These are phyloP conservation scores for Blakeslea trispora DNA, from an alignment of 371 early-diverging fungal species.

Conservation along the genomic window DNA sequence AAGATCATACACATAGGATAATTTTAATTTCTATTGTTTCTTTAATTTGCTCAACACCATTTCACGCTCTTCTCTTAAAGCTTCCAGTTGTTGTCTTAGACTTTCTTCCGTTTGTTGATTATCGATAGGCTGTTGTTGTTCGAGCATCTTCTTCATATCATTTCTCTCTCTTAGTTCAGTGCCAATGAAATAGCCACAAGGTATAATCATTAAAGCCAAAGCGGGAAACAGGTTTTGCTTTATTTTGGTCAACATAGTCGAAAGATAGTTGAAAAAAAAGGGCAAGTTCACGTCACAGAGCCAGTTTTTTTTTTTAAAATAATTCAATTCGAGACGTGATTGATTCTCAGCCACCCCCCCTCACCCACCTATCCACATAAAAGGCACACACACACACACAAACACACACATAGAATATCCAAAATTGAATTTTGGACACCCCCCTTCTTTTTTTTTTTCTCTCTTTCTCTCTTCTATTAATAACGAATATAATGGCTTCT, in stretches of 20 bases:
- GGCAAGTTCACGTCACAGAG: not conserved
- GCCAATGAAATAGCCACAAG: conserved; percentile 29
- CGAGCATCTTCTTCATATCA: conserved; percentile 16
- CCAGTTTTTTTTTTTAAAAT: not conserved
- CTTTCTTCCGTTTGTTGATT: conserved; percentile 14
- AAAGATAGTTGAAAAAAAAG: not conserved
- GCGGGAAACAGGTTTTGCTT: conserved; percentile 26
- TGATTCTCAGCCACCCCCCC: conserved; percentile 6
- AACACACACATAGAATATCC: not conserved
- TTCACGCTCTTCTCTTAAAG: conserved; percentile 24
- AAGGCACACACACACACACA: no score
- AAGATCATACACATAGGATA: not conserved
- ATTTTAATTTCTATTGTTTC: conserved; percentile 2
- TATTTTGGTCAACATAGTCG: conserved; percentile 17
- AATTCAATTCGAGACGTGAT: no score
- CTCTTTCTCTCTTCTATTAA: not conserved
- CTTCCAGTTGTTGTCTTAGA: conserved; percentile 23
- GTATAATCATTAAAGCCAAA: conserved; percentile 24
- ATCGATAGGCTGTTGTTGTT: conserved; percentile 3
- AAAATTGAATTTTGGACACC: not conserved
- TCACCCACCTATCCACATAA: no score
- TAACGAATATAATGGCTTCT: conserved; percentile 26
- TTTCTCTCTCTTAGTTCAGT: conserved; percentile 23
- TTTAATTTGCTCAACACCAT: conserved; percentile 21
- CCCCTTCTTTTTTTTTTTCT: conserved; percentile 4